Base-by-base conservation (phyloP, 2,329 filamentous ascomycete species). In the Fusarium protoensiforme region DNA sequence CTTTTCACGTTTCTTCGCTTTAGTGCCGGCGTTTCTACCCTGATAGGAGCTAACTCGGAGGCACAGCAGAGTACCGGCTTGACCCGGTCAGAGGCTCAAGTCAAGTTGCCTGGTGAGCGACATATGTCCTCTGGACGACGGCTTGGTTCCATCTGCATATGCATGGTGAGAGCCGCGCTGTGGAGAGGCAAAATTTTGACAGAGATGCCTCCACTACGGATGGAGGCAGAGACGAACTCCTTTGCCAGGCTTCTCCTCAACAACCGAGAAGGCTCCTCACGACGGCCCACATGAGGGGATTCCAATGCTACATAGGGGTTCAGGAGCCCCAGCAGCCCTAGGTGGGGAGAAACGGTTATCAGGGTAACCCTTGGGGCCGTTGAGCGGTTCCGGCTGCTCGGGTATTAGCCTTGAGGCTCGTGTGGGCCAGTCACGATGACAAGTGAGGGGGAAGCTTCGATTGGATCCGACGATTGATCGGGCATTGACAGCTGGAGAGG, bases 11-110 rank as follows among this genome's bases (percentile, higher is more conserved):
- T 38, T 27, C 35, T 46, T 41, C 35, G 20, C n/a, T 48, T 18
- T 48, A 20, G 79, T 81, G 78, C 81, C 80, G 80, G 79, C 75
- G 77, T 72, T 76, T 74, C 65, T 77, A 18, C 11, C 53, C 22
- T 31, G 20, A 39, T 38, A 31, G 7, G 29, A 57, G 61, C 71
- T 73, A 22, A 73, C 54, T 22, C 27, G 20, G 16, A 11, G 41
- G 41, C 41, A 46, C 46, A 14, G 20, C 5, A 62, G 48, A 41
- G 33, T 22, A n/a, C 24, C 27, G 39, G 56, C n/a, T 58, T 31
- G 31, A 10, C 33, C n/a, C 41, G 27, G 18, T 13, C 27, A 14
- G 27, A 53, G 8, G n/a, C 18, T 31, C 27, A 20, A 31, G 46
- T 33, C 46, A 53, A 53, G 46, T 53, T 53, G 46, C 46, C 46